Evolutionary conservation across 352 stramenopile genomes (phyloP), one percentile per base, ranked within the genome.

Genomic region (Peronosclerospora sorghi): DNA sequence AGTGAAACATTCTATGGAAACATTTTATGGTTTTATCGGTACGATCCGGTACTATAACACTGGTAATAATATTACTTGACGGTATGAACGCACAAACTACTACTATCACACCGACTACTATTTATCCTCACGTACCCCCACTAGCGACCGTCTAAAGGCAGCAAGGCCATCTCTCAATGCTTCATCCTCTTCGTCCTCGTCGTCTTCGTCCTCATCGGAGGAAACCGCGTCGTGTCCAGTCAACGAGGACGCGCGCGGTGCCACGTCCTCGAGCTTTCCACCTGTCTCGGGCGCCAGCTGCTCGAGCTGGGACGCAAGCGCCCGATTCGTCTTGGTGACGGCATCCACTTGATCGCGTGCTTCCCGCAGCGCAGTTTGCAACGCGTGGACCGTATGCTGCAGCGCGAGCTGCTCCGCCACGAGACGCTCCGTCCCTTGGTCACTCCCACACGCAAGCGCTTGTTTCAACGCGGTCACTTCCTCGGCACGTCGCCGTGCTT

Each of bases 271-370:
- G 12, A 83, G 47, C 39, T 79, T 61, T 48, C 65, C 82, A 15
- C 62, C 71, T 62, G 13, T 62, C 58, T 83, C 69, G 0, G 73
- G 73, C 21, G 80, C 56, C 14, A 81, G 44, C 9, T 62, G 43
- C 51, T 81, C 65, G 29, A 90, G 66, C 41, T 72, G 76, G 15
- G 66, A 64, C 13, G 81, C 62, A n/a, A 91, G 56, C 18, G 77
- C 69, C 24, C 56, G 62, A 45, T 91, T 91, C 44, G 88, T 83
- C 41, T 72, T 72, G 59, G 82, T 84, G 18, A 80, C 66, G 2
- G 73, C 72, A n/a, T 55, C 49, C 30, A 86, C 50, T 51, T 91
- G 78, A 44, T 86, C 73, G n/a, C 63, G 66, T 0, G 67, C 64
- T 27, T 86, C 76, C 32, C 71, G 72, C 12, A 91, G 50, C 8